Conservation (phyloP, 805 yeast species). For the Alloascoidea africana region DNA sequence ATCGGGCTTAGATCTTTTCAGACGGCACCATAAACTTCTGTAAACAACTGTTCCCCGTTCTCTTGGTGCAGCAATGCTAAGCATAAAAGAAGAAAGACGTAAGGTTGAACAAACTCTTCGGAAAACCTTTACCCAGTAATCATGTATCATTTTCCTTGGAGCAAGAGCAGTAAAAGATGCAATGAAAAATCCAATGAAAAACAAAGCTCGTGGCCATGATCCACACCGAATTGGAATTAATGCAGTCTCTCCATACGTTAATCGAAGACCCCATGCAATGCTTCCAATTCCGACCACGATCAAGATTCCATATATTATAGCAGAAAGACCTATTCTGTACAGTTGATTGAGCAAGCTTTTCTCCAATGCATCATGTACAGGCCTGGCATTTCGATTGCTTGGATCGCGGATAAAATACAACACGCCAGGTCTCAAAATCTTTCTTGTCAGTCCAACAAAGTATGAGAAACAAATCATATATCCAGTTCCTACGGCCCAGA, state of each 20-base stretch:
- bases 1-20: slow-evolving; percentile 34
- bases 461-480: slow-evolving; percentile 84
- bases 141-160: slow-evolving; percentile 11
- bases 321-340: slow-evolving; percentile 58
- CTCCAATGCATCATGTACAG: slow-evolving; percentile 75
- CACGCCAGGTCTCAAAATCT: slow-evolving; percentile 75
- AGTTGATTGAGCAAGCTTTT: slow-evolving; percentile 62
- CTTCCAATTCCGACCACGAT: slow-evolving; percentile 64
- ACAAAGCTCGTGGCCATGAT: not conserved
- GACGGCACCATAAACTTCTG: slow-evolving; percentile 29
- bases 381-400: slow-evolving; percentile 80
- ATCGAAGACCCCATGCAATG: slow-evolving; percentile 34
- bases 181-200: not conserved
- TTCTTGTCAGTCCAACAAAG: slow-evolving; percentile 73
- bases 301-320: slow-evolving; percentile 56
- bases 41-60: slow-evolving; percentile 61
- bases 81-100: slow-evolving; percentile 71
- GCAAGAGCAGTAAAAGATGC: slow-evolving; percentile 4
- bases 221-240: not conserved
- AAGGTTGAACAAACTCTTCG: slow-evolving; percentile 35
- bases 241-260: slow-evolving; percentile 4
- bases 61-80: slow-evolving; percentile 41
- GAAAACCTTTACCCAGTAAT: slow-evolving; percentile 52
- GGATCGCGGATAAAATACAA: slow-evolving; percentile 86
- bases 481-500: slow-evolving; percentile 65